Evolutionary conservation across 2,329 filamentous ascomycete genomes (phyloP), one percentile per base, ranked within the genome.

Genomic region (Fusarium bactridioides): DNA sequence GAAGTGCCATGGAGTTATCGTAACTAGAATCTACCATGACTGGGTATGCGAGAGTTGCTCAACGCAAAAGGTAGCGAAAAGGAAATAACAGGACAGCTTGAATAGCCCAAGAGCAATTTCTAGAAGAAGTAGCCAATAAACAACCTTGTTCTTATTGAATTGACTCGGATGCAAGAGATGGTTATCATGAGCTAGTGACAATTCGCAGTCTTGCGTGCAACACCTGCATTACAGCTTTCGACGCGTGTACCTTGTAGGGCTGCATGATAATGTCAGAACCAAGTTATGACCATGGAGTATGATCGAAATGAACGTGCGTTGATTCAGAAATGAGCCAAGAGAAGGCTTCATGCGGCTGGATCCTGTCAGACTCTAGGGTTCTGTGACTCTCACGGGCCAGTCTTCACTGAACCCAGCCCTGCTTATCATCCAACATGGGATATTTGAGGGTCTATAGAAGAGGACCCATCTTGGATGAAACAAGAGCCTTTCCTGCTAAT

Each of bases 51-150:
- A 37, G 21, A 25, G 23, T 21, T 56, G 48, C 21, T 37, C n/a
- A 4, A 9, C 10, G 3, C 19, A 31, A 8, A 54, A 53, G 5
- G 31, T 2, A 41, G 4, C 10, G 13, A 27, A 43, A 15, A 18
- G 11, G 18, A 25, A 5, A 13, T 18, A 21, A 2, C 2, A 25
- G 2, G 18, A 8, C 1, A 7, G 1, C 3, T 23, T n/a, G 6
- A 0, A 18, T 27, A 10, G 3, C 7, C 2, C 3, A n/a, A 7
- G 5, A 19, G 21, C 2, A 10, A 9, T 13, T 7, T 4, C 8
- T 7, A 3, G 10, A 23, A 40, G 10, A 19, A 37, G 15, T 16
- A 31, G 10, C 4, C 15, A 41, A 29, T 27, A 18, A 3, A n/a
- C 1, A 7, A 23, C 0, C 9, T 7, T 35, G 13, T 33, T 33